Base-by-base conservation (phyloP, 495 filamentous ascomycete genomes). In the Podospora pseudocomata region DNA sequence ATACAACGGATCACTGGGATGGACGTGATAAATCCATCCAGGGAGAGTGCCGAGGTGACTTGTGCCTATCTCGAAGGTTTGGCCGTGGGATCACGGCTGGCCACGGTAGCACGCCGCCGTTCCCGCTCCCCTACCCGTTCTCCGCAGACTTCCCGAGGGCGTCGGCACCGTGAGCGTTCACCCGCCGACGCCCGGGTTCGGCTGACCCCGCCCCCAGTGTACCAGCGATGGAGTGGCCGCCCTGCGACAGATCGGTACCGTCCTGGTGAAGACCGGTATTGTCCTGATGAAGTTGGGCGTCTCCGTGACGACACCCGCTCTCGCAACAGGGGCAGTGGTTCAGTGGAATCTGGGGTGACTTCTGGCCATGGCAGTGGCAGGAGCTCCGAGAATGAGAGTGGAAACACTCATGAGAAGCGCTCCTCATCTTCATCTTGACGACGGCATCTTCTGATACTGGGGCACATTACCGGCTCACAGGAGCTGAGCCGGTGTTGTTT, bases 31-130 rank as follows among this genome's bases (percentile, higher is more conserved):
- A 63, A 44, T 13, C 26, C 55, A 9, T 7, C 61, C 16, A 60
- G 20, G 6, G 55, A 53, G 55, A 70, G 65, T 9, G 44, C 65
- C 7, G 67, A 72, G 44, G 70, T 71, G 1, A 59, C 70, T 16
- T 72, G 67, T 7, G 76, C 74, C 26, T 79, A 77, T 27, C 64
- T 79, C 6, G 70, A 78, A 27, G 76, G 77, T 56, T 62, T 80
- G 5, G 73, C 71, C 9, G 32, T 73, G 15, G 77, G 77, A 5
- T 39, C 60, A 11, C 66, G 67, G 32, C 65, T 77, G 13, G n/a
- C 18, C 39, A 20, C n/a, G n/a, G 19, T n/a, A 44, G 55, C 27
- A 49, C 28, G 53, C 57, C 3, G 64, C 66, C 64, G 59, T 58
- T 61, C 34, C 18, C 60, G 28, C n/a, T 77, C 74, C 39, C 74